Evolutionary conservation across 257 asterid species (phyloP).

Genomic region (Solanum dulcamara): DNA sequence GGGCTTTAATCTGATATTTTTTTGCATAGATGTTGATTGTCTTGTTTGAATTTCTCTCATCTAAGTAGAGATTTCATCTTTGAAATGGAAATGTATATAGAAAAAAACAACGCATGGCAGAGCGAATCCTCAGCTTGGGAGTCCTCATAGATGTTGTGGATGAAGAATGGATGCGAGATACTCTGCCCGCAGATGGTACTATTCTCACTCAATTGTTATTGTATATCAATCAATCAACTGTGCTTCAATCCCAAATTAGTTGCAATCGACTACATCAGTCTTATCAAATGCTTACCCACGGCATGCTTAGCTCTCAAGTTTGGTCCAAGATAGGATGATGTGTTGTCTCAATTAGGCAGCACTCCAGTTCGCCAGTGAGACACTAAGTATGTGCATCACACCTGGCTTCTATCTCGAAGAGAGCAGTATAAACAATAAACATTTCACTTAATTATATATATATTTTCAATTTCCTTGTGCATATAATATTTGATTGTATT

Average conservation of each 20-base stretch:
- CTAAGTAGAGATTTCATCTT: background rate
- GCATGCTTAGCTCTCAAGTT: background rate
- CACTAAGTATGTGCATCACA: background rate
- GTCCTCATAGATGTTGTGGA: slow-evolving; percentile 59
- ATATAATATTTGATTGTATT: background rate
- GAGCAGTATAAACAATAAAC: background rate
- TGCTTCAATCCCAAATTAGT: background rate
- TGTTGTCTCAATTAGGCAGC: background rate
- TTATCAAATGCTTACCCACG: background rate
- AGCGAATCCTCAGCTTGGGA: slow-evolving; percentile 37
- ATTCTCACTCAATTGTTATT: background rate
- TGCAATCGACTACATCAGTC: background rate
- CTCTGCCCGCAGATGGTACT: slow-evolving; percentile 65
- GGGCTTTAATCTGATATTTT: background rate
- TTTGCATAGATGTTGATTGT: background rate
- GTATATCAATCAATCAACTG: background rate
- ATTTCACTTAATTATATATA: background rate
- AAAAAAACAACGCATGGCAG: slow-evolving; percentile 36
- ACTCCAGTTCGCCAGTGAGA: background rate
- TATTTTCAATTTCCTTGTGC: background rate
- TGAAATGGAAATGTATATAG: background rate
- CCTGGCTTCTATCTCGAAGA: background rate
- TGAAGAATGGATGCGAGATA: slow-evolving; percentile 86
- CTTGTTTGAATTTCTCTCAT: background rate
- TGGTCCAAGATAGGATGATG: background rate